phyloP scores from a whole-genome alignment of 148 eudicot genomes.

The Spergularia marina region DNA sequence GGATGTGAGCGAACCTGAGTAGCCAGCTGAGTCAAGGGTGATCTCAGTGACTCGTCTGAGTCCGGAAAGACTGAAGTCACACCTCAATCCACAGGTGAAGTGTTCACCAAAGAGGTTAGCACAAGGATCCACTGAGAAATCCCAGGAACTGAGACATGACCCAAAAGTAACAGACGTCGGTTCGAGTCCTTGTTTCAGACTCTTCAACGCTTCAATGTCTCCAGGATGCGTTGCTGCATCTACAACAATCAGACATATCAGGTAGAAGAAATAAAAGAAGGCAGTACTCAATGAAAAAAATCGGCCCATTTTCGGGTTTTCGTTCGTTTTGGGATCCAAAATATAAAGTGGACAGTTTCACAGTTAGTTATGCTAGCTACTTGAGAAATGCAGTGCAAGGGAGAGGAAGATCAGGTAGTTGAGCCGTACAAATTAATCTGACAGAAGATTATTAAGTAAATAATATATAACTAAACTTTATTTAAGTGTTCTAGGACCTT shows the following conservation, averaged over 20 bases:
- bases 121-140: conserved; percentile 40
- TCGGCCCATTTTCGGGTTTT: conserved; percentile 15
- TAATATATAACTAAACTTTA: neutral
- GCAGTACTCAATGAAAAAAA: neutral
- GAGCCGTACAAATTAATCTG: conserved; percentile 33
- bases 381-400: conserved; percentile 3
- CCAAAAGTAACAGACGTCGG: conserved; percentile 28
- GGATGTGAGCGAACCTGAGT: conserved; percentile 35
- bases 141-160: conserved; percentile 40
- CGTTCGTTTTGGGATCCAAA: conserved; percentile 11
- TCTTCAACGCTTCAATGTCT: conserved; percentile 24
- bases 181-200: conserved; percentile 22
- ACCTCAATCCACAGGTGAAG: conserved; percentile 42
- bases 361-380: neutral
- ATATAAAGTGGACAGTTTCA: conserved; percentile 1
- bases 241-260: conserved; percentile 7
- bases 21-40: conserved; percentile 42
- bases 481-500: conserved; percentile 29
- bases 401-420: conserved; percentile 23
- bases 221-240: conserved; percentile 26
- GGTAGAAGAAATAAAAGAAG: neutral
- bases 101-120: conserved; percentile 24
- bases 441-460: conserved; percentile 1
- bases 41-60: conserved; percentile 42
- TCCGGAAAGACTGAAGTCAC: conserved; percentile 35